phyloP scores from a whole-genome alignment of 1,284 basidiomycete species.

The Xerocomus nothofagi region DNA sequence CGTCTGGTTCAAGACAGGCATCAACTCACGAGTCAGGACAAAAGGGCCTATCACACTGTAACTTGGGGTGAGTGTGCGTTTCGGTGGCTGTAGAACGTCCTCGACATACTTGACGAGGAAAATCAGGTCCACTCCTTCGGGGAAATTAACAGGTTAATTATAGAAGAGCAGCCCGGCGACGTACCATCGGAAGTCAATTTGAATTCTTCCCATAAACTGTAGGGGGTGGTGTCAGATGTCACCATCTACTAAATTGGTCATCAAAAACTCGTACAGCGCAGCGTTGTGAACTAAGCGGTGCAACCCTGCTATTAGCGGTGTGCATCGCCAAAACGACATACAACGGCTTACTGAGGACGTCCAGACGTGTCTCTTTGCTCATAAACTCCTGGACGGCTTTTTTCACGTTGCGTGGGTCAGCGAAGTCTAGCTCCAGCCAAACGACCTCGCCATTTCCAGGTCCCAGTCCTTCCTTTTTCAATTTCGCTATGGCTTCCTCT shows the following conservation, averaged over 20 bases:
- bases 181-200: slow-evolving; percentile 37
- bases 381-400: slow-evolving; percentile 48
- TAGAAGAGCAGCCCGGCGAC: background rate
- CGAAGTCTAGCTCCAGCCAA: slow-evolving; percentile 48
- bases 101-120: slow-evolving; percentile 46
- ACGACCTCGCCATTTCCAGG: slow-evolving; percentile 41
- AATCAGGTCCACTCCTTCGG: slow-evolving; percentile 38
- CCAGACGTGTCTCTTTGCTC: slow-evolving; percentile 47
- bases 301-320: background rate
- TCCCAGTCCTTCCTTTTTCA: slow-evolving; percentile 39
- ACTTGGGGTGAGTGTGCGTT: background rate
- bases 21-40: slow-evolving; percentile 47
- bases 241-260: background rate
- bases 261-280: slow-evolving; percentile 39
- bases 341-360: slow-evolving; percentile 47
- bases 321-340: background rate
- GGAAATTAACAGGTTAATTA: background rate
- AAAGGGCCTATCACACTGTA: slow-evolving; percentile 48
- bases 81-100: background rate
- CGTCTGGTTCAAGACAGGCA: slow-evolving; percentile 49
- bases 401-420: slow-evolving; percentile 43
- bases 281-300: slow-evolving; percentile 51
- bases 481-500: slow-evolving; percentile 38
- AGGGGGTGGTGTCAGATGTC: slow-evolving; percentile 5
- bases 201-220: slow-evolving; percentile 21